Evolutionary conservation across 768 basidiomycete genomes (phyloP).

Genomic region (Naganishia vishniacii): DNA sequence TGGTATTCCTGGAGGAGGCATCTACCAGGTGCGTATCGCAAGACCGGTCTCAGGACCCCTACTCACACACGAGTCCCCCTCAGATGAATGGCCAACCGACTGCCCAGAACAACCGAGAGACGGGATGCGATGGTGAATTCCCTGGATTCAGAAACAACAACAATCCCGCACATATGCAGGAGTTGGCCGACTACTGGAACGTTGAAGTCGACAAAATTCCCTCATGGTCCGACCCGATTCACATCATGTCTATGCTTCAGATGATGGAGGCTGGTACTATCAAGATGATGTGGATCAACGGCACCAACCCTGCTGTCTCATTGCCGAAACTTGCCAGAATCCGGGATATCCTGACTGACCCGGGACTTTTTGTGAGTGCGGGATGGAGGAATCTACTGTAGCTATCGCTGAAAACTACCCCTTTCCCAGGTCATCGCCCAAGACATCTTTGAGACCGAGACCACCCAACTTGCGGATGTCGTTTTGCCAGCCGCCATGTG

Average conservation of each 20-base stretch:
- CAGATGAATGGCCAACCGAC: conserved; percentile 38
- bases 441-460: conserved; percentile 36
- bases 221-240: conserved; percentile 30
- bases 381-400: background rate
- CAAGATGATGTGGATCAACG: conserved; percentile 35
- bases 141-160: conserved; percentile 33
- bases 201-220: conserved; percentile 30
- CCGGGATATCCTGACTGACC: conserved; percentile 25
- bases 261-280: conserved; percentile 31
- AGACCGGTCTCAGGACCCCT: no score
- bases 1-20: conserved; percentile 30
- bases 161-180: conserved; percentile 29
- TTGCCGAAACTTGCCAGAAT: conserved; percentile 30
- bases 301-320: conserved; percentile 34
- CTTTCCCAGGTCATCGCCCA: conserved; percentile 27
- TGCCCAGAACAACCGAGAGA: conserved; percentile 36
- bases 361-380: conserved; percentile 30
- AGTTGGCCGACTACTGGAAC: conserved; percentile 35
- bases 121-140: conserved; percentile 35
- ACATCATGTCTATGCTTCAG: conserved; percentile 31
- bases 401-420: no score
- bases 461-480: conserved; percentile 34
- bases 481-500: conserved; percentile 33
- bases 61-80: no score
- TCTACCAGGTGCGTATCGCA: conserved; percentile 29